A percentile compares a stretch with the other conserved stretches of the same genome.
Conservation (phyloP, 345 rosid genomes). For the Physaria fendleri region DNA sequence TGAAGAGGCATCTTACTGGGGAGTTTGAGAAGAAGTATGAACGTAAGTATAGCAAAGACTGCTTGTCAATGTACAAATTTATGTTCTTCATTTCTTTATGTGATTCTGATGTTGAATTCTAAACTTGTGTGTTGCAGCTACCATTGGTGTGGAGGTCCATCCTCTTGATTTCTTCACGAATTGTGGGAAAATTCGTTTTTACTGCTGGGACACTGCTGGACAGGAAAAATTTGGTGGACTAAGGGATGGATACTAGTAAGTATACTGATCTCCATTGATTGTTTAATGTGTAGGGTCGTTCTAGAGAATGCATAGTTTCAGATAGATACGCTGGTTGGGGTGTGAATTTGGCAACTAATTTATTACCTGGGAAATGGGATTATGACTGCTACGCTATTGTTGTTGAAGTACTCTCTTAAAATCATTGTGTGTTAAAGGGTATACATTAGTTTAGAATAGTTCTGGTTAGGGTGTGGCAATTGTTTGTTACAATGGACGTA, state of each 20-base stretch:
- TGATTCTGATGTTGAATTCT: not conserved
- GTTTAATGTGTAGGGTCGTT: not conserved
- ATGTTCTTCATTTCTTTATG: too few species aligned
- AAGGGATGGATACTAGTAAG: conserved; percentile 96
- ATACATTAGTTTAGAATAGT: too few species aligned
- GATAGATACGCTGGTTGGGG: not conserved
- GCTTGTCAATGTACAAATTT: not conserved
- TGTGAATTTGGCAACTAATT: not conserved
- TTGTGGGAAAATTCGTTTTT: conserved; percentile 83
- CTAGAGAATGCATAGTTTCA: not conserved
- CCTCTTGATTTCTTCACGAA: conserved; percentile 91
- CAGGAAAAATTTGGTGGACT: conserved; percentile 97
- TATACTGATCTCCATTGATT: not conserved
- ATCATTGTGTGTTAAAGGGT: not conserved
- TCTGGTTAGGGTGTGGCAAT: too few species aligned
- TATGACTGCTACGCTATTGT: not conserved
- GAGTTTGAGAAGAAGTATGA: conserved; percentile 96
- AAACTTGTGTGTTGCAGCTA: conserved; percentile 38
- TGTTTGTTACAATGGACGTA: too few species aligned
- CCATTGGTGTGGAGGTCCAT: conserved; percentile 95
- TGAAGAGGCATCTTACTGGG: conserved; percentile 90
- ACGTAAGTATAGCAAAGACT: conserved; percentile 47
- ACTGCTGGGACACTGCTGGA: conserved; percentile 99
- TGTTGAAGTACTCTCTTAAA: not conserved
- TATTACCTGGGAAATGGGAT: not conserved